Percentiles rank a stretch among this genome's conserved stretches.
phyloP scores from a whole-genome alignment of 768 basidiomycete species.

The Hebeloma cylindrosporum region DNA sequence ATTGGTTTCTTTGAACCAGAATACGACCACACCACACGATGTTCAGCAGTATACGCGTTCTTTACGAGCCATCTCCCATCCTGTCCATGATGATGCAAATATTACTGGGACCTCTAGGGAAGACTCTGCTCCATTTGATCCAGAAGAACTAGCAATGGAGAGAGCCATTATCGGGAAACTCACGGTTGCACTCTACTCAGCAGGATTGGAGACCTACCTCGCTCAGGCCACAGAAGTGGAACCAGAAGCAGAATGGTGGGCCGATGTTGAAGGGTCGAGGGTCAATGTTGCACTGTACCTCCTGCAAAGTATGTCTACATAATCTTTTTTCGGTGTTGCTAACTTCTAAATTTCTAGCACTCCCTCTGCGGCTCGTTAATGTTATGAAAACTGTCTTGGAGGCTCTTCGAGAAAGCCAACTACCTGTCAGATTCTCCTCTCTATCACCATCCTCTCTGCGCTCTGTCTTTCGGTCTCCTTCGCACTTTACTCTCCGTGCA shows the following conservation, averaged over 20 bases:
- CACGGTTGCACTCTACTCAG: slow-evolving; percentile 58
- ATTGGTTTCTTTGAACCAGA: slow-evolving; percentile 36
- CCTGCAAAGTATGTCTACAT: slow-evolving; percentile 65
- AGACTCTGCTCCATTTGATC: slow-evolving; percentile 15
- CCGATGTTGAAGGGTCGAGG: slow-evolving; percentile 60
- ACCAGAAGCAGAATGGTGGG: slow-evolving; percentile 85
- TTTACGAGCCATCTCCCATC: slow-evolving; percentile 25
- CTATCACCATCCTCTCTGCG: slow-evolving; percentile 50
- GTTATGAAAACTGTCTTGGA: slow-evolving; percentile 40
- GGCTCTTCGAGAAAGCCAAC: slow-evolving; percentile 41
- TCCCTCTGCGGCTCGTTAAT: slow-evolving; percentile 42
- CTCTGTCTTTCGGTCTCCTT: slow-evolving; percentile 45
- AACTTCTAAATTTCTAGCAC: slow-evolving; percentile 34
- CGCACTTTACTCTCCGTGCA: slow-evolving; percentile 44
- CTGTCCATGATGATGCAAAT: slow-evolving; percentile 1
- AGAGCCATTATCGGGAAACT: slow-evolving; percentile 49
- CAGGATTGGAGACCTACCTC: slow-evolving; percentile 64
- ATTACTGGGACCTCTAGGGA: background rate
- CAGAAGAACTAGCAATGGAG: slow-evolving; percentile 39
- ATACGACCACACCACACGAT: slow-evolving; percentile 24
- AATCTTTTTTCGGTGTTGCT: background rate
- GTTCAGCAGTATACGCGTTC: slow-evolving; percentile 26
- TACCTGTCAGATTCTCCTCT: slow-evolving; percentile 45
- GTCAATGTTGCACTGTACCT: slow-evolving; percentile 61
- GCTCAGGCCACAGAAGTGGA: slow-evolving; percentile 70